phyloP scores from a whole-genome alignment of 192 early-diverging fungal species.

The Radiomyces spectabilis region DNA sequence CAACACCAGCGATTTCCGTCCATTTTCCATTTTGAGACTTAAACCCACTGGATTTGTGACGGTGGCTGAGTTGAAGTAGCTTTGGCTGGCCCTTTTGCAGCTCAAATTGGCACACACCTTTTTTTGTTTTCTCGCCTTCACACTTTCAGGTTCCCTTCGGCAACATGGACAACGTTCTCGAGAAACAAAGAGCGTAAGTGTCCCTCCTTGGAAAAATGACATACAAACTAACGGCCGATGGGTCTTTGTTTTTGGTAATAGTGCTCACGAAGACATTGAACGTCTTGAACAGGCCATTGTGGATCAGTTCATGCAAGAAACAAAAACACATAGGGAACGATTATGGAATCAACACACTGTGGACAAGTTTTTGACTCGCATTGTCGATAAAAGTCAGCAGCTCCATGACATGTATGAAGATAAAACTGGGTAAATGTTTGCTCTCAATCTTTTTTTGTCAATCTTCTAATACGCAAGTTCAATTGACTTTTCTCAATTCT shows the following conservation, averaged over 20 bases:
- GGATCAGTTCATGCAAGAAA: constrained; percentile 65
- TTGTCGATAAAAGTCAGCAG: constrained; percentile 54
- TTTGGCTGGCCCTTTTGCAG: too few relatives aligned
- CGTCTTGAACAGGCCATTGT: constrained; percentile 85
- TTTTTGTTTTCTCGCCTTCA: constrained; percentile 3
- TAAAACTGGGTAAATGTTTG: constrained; percentile 49
- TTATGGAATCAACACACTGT: constrained; percentile 80
- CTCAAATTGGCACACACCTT: background rate
- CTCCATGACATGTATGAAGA: constrained; percentile 65
- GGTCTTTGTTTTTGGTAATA: background rate
- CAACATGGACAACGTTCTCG: constrained; percentile 56
- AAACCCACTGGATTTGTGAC: too few relatives aligned
- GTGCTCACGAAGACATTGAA: constrained; percentile 87
- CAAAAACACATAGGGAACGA: constrained; percentile 76
- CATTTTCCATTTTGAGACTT: too few relatives aligned
- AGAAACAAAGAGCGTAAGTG: constrained; percentile 53
- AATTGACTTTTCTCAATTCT: background rate
- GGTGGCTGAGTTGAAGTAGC: background rate
- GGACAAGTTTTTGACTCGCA: constrained; percentile 56
- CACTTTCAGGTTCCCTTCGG: background rate
- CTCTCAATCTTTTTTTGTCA: background rate
- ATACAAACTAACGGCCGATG: constrained; percentile 12
- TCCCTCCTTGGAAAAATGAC: background rate
- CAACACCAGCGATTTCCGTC: too few relatives aligned
- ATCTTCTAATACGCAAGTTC: too few relatives aligned